These are phyloP conservation scores for Orobanche coerulescens DNA, from an alignment of 257 asterid genomes.

Conservation along the genomic window DNA sequence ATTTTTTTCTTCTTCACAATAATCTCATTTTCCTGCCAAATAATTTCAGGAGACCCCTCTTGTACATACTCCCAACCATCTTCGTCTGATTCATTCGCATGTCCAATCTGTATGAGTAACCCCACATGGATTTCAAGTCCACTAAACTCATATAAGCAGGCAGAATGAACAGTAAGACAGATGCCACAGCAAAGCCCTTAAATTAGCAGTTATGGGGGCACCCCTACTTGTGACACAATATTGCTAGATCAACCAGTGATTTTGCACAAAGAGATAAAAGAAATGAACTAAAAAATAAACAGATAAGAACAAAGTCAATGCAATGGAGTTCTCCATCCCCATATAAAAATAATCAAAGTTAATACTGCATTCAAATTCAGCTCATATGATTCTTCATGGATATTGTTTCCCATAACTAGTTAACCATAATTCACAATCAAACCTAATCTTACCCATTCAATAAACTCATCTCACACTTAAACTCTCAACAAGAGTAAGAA, in stretches of 20 bases:
- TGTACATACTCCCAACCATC: slow-evolving; percentile 90
- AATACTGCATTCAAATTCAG: neutral
- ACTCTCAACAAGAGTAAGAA: neutral
- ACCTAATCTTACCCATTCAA: neutral
- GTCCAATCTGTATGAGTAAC: slow-evolving; percentile 34
- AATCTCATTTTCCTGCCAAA: slow-evolving; percentile 96
- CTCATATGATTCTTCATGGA: neutral
- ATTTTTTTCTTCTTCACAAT: slow-evolving; percentile 84
- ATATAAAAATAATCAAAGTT: neutral
- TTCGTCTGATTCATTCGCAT: slow-evolving; percentile 40
- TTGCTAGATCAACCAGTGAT: slow-evolving; percentile 1
- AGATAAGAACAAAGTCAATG: neutral
- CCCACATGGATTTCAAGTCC: neutral
- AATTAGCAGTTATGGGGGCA: slow-evolving; percentile 3
- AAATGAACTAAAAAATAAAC: neutral
- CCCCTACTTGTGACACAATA: neutral
- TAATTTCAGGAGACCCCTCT: slow-evolving; percentile 94
- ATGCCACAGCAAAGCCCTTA: neutral
- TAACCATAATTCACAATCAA: neutral
- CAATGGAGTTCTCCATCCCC: neutral
- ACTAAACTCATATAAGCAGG: neutral
- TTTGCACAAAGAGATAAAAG: neutral
- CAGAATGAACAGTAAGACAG: neutral
- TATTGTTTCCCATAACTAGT: neutral
- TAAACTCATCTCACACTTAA: neutral